Conservation (phyloP, 805 yeast genomes). For the Candida maltosa region DNA sequence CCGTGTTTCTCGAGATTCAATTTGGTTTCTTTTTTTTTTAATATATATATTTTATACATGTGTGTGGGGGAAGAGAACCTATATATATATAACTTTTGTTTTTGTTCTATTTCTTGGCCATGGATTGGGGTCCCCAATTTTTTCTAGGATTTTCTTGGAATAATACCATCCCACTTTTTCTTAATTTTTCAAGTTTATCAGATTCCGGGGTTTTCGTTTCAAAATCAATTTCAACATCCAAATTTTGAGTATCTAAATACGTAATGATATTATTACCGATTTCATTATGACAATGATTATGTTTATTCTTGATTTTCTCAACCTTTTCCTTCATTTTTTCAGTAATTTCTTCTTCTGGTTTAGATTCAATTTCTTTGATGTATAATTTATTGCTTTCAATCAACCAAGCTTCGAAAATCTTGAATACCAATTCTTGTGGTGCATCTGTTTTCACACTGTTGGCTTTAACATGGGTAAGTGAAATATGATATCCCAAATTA, state of each 20-base stretch:
- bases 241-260: conserved; percentile 3
- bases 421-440: conserved; percentile 77
- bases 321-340: conserved; percentile 12
- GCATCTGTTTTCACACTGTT: conserved; percentile 89
- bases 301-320: conserved; percentile 21
- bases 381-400: conserved; percentile 25
- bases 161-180: conserved; percentile 78
- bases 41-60: too few species aligned
- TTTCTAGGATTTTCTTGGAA: conserved; percentile 91
- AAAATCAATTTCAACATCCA: conserved; percentile 39
- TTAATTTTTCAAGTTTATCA: conserved; percentile 51
- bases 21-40: too few species aligned
- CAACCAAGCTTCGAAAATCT: conserved; percentile 62
- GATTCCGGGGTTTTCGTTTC: conserved; percentile 57
- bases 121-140: conserved; percentile 99
- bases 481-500: conserved; percentile 69
- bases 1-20: too few species aligned
- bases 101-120: conserved; percentile 41
- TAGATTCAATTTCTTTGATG: conserved; percentile 16
- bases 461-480: conserved; percentile 85
- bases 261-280: background rate
- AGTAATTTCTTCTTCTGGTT: conserved; percentile 7
- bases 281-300: conserved; percentile 32
- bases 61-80: too few species aligned
- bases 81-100: too few species aligned